phyloP scores from a whole-genome alignment of 139 green algal species.

The Ostreobium quekettii region DNA sequence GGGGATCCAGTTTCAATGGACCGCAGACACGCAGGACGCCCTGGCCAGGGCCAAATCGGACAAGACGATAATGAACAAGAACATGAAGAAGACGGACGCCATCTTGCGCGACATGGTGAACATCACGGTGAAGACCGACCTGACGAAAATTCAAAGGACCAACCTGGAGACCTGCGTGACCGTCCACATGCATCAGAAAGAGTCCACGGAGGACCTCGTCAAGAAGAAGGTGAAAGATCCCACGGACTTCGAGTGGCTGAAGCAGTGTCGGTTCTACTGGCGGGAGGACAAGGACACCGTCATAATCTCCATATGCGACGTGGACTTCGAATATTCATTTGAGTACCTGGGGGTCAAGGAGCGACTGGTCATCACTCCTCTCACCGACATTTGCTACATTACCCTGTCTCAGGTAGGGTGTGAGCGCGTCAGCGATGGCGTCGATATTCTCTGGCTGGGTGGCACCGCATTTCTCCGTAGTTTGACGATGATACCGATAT shows the following conservation, averaged over 20 bases:
- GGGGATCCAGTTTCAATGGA: constrained; percentile 94
- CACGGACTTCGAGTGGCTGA: constrained; percentile 96
- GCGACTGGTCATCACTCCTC: constrained; percentile 88
- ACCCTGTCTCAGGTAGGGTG: constrained; percentile 66
- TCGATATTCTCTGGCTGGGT: too few species aligned
- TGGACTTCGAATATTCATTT: constrained; percentile 96
- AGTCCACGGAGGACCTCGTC: constrained; percentile 84
- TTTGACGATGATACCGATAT: too few species aligned
- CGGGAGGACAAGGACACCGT: constrained; percentile 83
- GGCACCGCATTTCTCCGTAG: too few species aligned
- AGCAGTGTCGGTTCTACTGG: constrained; percentile 92
- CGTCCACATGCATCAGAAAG: constrained; percentile 95
- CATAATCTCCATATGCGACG: constrained; percentile 93
- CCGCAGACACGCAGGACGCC: constrained; percentile 73
- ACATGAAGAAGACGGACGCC: constrained; percentile 76
- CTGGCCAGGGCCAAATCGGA: constrained; percentile 61
- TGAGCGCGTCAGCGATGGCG: too few species aligned
- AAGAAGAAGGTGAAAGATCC: constrained; percentile 85
- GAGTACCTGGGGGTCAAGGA: constrained; percentile 95
- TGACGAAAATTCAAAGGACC: constrained; percentile 75
- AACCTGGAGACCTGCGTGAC: constrained; percentile 96
- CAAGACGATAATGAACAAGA: constrained; percentile 78
- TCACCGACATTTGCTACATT: constrained; percentile 96
- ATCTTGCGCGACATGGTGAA: constrained; percentile 74
- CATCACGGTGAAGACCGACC: constrained; percentile 67